A percentile compares a stretch with the other conserved stretches of the same genome.
These are phyloP conservation scores for Diacronema lutheri DNA, from an alignment of 78 protist species.

Conservation along the genomic window DNA sequence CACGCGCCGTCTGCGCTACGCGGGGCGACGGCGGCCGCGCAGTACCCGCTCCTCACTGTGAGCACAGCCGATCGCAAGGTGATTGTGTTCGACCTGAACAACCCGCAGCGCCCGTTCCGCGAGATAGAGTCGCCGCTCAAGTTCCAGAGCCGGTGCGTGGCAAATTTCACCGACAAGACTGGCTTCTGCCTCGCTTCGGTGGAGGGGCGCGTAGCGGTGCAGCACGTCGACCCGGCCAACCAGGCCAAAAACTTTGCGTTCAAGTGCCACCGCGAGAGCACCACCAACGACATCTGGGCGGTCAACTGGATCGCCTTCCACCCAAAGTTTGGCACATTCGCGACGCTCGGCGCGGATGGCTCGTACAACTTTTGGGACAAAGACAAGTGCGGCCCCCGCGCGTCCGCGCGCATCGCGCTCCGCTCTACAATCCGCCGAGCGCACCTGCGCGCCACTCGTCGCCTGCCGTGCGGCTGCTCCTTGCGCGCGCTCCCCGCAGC, in stretches of 20 bases:
- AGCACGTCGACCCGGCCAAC: slow-evolving; percentile 37
- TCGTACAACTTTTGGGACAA: slow-evolving; percentile 41
- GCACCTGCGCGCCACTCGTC: neutral
- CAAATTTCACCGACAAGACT: slow-evolving; percentile 52
- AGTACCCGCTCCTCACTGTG: slow-evolving; percentile 39
- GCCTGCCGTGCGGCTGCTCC: neutral
- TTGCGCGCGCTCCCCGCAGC: no score
- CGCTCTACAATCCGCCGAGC: neutral
- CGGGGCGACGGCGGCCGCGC: neutral
- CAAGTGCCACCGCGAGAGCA: slow-evolving; percentile 85
- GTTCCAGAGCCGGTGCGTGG: slow-evolving; percentile 68
- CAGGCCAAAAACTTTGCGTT: slow-evolving; percentile 67
- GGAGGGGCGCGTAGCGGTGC: slow-evolving; percentile 87
- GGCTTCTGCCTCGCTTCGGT: slow-evolving; percentile 89
- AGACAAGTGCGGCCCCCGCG: neutral
- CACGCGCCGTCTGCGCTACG: no score
- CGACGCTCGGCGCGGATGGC: slow-evolving; percentile 90
- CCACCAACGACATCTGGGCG: slow-evolving; percentile 51
- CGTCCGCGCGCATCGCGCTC: no score
- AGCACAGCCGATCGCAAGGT: slow-evolving; percentile 73
- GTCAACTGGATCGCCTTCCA: slow-evolving; percentile 79
- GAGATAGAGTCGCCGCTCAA: slow-evolving; percentile 61
- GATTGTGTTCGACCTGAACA: neutral
- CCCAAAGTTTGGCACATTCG: slow-evolving; percentile 77
- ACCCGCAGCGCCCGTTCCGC: neutral